Evolutionary conservation across 2,329 filamentous ascomycete species (phyloP), one percentile per base, ranked within the genome.

Genomic region (Rutstroemia sp.): DNA sequence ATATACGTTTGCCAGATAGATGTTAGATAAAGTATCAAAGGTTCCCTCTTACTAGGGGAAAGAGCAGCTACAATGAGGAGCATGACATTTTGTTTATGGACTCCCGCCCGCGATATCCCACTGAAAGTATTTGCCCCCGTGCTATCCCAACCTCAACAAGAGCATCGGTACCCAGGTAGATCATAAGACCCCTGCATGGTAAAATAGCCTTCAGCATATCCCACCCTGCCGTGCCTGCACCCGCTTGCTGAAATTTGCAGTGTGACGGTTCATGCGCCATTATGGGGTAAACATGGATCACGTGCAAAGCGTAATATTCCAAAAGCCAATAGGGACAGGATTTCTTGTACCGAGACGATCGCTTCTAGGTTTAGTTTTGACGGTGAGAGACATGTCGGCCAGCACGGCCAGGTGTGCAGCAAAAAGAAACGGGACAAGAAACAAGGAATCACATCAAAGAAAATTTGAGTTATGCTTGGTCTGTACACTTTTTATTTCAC

Each of bases 401-500:
- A 9, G 10, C 14, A 21, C 25, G 34, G 19, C 14, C 36, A 9
- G 10, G 34, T 23, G 12, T 47, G 23, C 40, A 34, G 23, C 23
- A 49, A 21, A 54, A 54, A n/a, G 45, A 27, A 49, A 7, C 25
- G 12, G 23, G 44, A 36, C 5, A 44, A 50, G 38, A 55, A 55
- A 36, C 53, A 55, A 50, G 38, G 53, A 55, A 55, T 44, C 46
- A 55, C 50, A 55, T 44, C 46, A 55, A 50, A 55, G 38, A 38
- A 50, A 55, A 5, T 21, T 42, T 40, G 50, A 23, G 36, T 23
- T 34, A 23, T 50, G 19, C 38, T 30, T 34, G 30, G 30, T 36
- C 16, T 50, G 19, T 36, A 50, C 8, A 8, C 17, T 55, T 42
- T 17, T n/a, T 42, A 42, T 25, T 46, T 42, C 52, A 54, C 52